Base-by-base conservation (phyloP, 2,329 filamentous ascomycete species). In the Diaporthe australafricana region DNA sequence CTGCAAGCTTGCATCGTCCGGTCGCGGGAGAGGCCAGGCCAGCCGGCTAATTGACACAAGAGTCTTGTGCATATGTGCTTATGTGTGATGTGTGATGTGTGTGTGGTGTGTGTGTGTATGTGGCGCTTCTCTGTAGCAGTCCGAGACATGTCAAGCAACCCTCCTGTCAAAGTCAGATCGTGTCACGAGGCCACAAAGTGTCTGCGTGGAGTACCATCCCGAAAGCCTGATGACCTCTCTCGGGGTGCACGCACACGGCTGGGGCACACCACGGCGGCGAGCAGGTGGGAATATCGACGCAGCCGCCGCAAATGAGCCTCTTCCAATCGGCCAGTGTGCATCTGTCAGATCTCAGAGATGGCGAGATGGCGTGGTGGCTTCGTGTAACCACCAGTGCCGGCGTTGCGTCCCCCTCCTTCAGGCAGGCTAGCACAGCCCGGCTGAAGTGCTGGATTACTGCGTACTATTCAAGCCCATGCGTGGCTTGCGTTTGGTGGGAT, bases 71-170 rank as follows among this genome's bases (percentile, higher is more conserved):
- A 50, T 62, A 52, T 55, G 52, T 30, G 22, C 11, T 22, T 20
- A 9, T 38, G 20, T 65, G 30, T 38, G 55, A 40, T 57, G 53
- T 38, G 32, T 38, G 4, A 35, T 35, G 27, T 16, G 5, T 57
- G 50, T 40, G 42, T 65, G 50, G 42, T 65, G 50, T 27, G 42
- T 48, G 60, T 55, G 42, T 30, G 30, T 38, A n/a, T 25, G n/a
- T 27, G 60, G 42, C 30, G 71, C 45, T 38, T 55, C 38, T 40
- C 27, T 42, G 52, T 52, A n/a, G 67, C 71, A 60, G 52, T 50
- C 71, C 68, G 62, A 70, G 71, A 68, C 71, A 63, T 68, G 68
- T 70, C 71, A 70, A 67, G 60, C 52, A 67, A 40, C 40, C 60
- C 25, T 56, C 45, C 66, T 65, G 60, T 56, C 35, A 56, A 48